These are phyloP conservation scores for Choanephora cucurbitarum DNA, from an alignment of 371 early-diverging fungal species.

Conservation along the genomic window DNA sequence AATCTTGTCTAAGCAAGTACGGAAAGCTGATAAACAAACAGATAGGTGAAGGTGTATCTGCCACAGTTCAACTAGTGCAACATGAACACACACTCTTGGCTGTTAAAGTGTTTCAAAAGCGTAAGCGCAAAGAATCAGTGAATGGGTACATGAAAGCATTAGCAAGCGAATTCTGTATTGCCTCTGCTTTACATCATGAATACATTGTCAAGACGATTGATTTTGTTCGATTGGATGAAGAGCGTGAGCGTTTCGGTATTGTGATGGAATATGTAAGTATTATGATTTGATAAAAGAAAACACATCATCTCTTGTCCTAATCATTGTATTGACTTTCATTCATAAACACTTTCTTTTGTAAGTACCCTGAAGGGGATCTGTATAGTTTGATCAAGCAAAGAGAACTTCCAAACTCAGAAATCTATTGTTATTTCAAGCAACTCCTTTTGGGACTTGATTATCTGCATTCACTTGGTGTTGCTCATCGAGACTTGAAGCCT, in stretches of 20 bases:
- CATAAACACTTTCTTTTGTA: neutral
- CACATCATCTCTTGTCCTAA: no score
- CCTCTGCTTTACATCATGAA: conserved; percentile 31
- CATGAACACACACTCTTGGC: conserved; percentile 23
- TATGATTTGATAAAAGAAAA: no score
- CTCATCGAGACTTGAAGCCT: conserved; percentile 80
- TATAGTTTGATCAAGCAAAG: conserved; percentile 33
- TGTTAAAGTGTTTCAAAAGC: conserved; percentile 42
- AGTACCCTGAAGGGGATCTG: conserved; percentile 48
- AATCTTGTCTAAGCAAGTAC: conserved; percentile 15
- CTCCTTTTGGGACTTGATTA: conserved; percentile 71
- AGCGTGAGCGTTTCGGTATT: conserved; percentile 35
- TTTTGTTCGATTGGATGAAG: conserved; percentile 37
- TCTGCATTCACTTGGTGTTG: conserved; percentile 70
- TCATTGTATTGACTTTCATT: no score
- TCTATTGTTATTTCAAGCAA: conserved; percentile 56
- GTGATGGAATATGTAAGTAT: conserved; percentile 49
- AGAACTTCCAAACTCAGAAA: conserved; percentile 25
- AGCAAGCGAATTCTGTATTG: conserved; percentile 38
- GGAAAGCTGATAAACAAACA: conserved; percentile 10
- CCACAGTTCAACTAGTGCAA: conserved; percentile 15
- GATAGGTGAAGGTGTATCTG: conserved; percentile 26
- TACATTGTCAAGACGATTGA: conserved; percentile 25
- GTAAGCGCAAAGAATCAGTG: conserved; percentile 30
- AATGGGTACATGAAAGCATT: conserved; percentile 39